Conservation (phyloP, 352 stramenopile species). For the Pseudoperonospora humuli region DNA sequence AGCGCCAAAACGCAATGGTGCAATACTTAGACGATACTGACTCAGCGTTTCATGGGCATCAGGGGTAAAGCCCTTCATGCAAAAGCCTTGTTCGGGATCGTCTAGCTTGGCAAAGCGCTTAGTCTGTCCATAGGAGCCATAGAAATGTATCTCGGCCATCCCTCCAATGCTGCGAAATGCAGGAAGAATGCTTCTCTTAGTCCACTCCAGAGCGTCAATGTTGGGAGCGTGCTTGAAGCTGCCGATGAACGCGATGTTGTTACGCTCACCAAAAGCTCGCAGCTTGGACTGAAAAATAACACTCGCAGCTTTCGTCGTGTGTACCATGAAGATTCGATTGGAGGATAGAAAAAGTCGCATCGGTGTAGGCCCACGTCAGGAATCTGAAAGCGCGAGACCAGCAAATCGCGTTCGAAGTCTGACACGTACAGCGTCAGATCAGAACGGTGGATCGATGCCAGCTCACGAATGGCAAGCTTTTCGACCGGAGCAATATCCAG, state of each 20-base stretch:
- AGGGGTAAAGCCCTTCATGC: constrained; percentile 75
- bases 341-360: constrained; percentile 69
- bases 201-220: constrained; percentile 81
- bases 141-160: constrained; percentile 71
- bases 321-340: constrained; percentile 10
- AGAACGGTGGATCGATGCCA: constrained; percentile 69
- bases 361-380: constrained; percentile 31
- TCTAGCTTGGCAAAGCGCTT: constrained; percentile 46
- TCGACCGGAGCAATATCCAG: constrained; percentile 41
- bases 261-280: constrained; percentile 21
- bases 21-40: constrained; percentile 70
- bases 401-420: constrained; percentile 47
- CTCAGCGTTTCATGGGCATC: constrained; percentile 67
- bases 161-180: constrained; percentile 36
- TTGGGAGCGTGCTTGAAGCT: constrained; percentile 92
- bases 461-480: constrained; percentile 62
- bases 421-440: constrained; percentile 75
- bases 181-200: constrained; percentile 64
- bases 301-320: too few relatives aligned
- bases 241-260: constrained; percentile 85
- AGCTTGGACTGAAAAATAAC: too few relatives aligned
- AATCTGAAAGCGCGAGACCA: constrained; percentile 58
- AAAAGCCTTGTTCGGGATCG: constrained; percentile 38
- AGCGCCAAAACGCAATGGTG: constrained; percentile 88
- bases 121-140: constrained; percentile 66